Conservation (phyloP, 2,329 filamentous ascomycete genomes). For the Trichoderma oligosporum region DNA sequence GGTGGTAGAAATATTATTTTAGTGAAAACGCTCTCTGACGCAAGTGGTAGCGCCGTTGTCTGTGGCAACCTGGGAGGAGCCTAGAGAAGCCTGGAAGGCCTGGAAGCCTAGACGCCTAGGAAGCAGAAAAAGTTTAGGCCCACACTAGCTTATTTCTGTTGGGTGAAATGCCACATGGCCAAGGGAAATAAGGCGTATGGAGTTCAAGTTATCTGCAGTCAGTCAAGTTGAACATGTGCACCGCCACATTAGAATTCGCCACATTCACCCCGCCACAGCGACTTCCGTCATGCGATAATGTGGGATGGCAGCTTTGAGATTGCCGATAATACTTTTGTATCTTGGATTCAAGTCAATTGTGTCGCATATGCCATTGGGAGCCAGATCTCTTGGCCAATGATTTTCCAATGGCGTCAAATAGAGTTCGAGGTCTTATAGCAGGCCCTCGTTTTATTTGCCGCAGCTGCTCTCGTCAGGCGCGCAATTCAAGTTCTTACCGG, state of each 20-base stretch:
- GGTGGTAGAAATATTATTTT: conserved; percentile 16
- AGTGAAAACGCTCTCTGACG: conserved; percentile 29
- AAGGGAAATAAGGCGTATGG: no score
- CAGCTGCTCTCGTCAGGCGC: conserved; percentile 43
- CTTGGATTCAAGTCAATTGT: no score
- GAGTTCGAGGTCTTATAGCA: conserved; percentile 25
- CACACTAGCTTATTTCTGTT: neutral
- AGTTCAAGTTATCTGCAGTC: no score
- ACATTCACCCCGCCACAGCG: conserved; percentile 16
- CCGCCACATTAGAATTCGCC: conserved; percentile 15
- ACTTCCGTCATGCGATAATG: conserved; percentile 14
- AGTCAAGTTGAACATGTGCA: no score
- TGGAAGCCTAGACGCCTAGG: conserved; percentile 31
- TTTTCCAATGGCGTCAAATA: conserved; percentile 28
- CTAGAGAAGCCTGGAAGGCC: no score
- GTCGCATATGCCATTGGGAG: conserved; percentile 13
- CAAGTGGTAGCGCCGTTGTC: conserved; percentile 36
- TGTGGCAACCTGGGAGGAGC: conserved; percentile 41
- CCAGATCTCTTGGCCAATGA: neutral
- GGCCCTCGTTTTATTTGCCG: conserved; percentile 42
- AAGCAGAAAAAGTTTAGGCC: neutral
- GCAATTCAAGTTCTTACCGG: conserved; percentile 30
- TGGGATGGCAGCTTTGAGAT: conserved; percentile 2
- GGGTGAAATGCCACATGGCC: neutral
- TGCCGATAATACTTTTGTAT: neutral